Percentiles rank a stretch among this genome's conserved stretches.
Conservation (phyloP, 805 yeast genomes). For the Kluyveromyces aestuarii region DNA sequence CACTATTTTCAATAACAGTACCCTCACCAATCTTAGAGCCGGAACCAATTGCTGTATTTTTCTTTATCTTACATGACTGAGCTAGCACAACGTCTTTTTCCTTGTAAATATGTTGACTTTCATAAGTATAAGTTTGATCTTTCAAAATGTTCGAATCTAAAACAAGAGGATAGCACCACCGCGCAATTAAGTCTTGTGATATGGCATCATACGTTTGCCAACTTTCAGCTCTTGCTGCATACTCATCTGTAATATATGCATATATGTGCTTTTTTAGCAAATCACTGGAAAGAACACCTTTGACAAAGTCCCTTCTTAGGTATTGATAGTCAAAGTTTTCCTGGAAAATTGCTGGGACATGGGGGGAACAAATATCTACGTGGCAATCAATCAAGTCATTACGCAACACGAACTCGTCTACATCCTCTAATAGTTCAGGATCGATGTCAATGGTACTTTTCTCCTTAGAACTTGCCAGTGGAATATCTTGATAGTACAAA, state of each 20-base stretch:
- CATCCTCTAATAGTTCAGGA: constrained; percentile 68
- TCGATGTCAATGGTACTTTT: constrained; percentile 55
- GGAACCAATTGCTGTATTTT: constrained; percentile 75
- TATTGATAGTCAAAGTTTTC: constrained; percentile 93
- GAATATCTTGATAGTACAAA: constrained; percentile 73
- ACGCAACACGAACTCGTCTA: constrained; percentile 69
- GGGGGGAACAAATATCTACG: constrained; percentile 90
- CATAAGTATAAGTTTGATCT: constrained; percentile 69
- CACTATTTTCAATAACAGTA: constrained; percentile 54
- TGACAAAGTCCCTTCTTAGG: constrained; percentile 78
- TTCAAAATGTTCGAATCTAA: constrained; percentile 75
- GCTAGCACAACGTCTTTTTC: constrained; percentile 85
- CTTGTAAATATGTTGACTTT: constrained; percentile 79
- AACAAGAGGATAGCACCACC: constrained; percentile 89
- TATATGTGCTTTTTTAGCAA: constrained; percentile 84
- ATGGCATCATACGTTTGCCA: constrained; percentile 90
- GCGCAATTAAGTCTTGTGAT: constrained; percentile 77
- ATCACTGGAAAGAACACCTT: constrained; percentile 85
- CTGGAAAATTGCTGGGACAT: constrained; percentile 89
- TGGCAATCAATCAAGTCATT: constrained; percentile 95
- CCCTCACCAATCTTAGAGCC: constrained; percentile 70
- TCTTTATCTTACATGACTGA: constrained; percentile 80
- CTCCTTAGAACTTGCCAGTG: constrained; percentile 40
- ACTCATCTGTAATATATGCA: constrained; percentile 73
- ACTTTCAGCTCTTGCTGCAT: constrained; percentile 93